Evolutionary conservation across 306 rosid genomes (phyloP).

Genomic region (Trifolium pratense): DNA sequence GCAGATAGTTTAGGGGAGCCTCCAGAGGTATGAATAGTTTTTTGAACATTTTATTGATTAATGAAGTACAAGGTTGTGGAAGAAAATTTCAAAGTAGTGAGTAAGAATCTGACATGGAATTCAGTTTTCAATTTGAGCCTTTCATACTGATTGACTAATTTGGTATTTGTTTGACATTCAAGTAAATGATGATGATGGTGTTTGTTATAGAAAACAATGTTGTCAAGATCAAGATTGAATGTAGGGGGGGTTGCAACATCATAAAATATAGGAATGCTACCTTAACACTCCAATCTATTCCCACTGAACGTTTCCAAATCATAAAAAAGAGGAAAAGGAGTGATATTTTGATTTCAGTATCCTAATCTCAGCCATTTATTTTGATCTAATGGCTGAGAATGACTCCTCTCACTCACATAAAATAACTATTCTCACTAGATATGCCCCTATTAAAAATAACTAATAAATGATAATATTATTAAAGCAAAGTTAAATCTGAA

Average conservation of each 20-base stretch:
- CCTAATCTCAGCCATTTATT: not conserved
- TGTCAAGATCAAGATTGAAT: not conserved
- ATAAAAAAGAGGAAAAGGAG: not conserved
- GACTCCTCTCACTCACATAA: not conserved
- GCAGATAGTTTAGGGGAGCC: slow-evolving; percentile 89
- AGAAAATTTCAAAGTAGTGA: not conserved
- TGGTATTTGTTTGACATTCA: slow-evolving; percentile 29
- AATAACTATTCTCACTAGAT: slow-evolving; percentile 6
- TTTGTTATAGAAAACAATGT: slow-evolving; percentile 27
- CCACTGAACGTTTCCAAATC: no score
- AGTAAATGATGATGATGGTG: slow-evolving; percentile 28
- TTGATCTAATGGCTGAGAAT: not conserved
- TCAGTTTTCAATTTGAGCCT: slow-evolving; percentile 13
- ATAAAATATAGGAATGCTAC: not conserved
- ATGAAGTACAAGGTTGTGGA: slow-evolving; percentile 15
- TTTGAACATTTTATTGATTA: slow-evolving; percentile 23
- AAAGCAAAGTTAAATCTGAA: not conserved
- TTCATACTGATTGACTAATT: not conserved
- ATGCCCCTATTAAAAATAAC: not conserved
- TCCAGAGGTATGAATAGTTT: slow-evolving; percentile 73
- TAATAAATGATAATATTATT: not conserved
- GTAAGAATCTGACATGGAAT: slow-evolving; percentile 13
- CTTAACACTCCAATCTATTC: no score
- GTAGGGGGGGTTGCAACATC: slow-evolving; percentile 3
- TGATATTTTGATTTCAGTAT: not conserved